These are phyloP conservation scores for Pichia membranifaciens DNA, from an alignment of 805 yeast species.

Conservation along the genomic window DNA sequence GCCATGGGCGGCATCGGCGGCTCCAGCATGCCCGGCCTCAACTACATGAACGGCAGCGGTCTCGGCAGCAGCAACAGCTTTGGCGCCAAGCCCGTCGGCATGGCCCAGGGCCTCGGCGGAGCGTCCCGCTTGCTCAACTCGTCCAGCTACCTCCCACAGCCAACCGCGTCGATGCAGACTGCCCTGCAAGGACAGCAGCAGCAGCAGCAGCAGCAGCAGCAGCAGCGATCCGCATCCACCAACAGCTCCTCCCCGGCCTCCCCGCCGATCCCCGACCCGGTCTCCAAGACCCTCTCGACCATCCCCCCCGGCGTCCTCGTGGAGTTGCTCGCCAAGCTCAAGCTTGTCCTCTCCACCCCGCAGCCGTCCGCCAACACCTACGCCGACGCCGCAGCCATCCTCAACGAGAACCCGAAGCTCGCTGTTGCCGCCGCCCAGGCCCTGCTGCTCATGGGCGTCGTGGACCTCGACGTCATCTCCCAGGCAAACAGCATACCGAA, in stretches of 20 bases:
- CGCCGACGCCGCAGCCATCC: conserved; percentile 45
- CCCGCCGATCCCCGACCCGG: conserved; percentile 35
- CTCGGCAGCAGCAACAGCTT: conserved; percentile 2
- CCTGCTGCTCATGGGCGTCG: conserved; percentile 67
- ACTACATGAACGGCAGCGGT: background rate
- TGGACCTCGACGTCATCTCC: conserved; percentile 61
- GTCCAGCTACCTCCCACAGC: background rate
- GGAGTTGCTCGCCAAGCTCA: conserved; percentile 62
- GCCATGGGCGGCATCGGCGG: background rate
- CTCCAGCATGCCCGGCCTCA: background rate
- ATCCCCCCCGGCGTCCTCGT: conserved; percentile 68
- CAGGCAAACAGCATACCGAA: conserved; percentile 37
- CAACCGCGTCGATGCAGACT: conserved; percentile 7
- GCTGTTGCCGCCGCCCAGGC: conserved; percentile 72
- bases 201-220: background rate
- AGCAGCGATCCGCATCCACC: background rate
- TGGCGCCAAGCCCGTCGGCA: background rate
- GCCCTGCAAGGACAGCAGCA: background rate
- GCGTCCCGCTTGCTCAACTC: background rate
- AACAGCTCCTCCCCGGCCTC: background rate
- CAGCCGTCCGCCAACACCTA: conserved; percentile 36
- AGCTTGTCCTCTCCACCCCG: conserved; percentile 47
- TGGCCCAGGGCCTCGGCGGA: background rate
- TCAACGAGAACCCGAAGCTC: conserved; percentile 48
- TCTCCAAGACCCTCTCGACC: conserved; percentile 54